phyloP scores from a whole-genome alignment of 345 rosid species.

The Populus nigra region DNA sequence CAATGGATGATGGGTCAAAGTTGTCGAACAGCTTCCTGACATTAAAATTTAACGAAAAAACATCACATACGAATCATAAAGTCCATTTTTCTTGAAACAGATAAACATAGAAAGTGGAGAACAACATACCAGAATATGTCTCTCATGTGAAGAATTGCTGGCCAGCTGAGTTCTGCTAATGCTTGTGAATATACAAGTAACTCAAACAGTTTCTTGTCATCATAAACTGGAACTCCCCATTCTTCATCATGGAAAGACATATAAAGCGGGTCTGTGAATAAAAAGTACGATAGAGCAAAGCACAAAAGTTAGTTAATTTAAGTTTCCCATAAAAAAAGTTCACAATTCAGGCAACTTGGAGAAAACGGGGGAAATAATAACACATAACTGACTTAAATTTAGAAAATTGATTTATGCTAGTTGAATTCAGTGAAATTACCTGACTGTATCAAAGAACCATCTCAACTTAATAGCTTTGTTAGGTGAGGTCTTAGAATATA shows the following conservation, averaged over 20 bases:
- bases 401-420: neutral
- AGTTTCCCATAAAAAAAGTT: neutral
- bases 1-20: slow-evolving; percentile 59
- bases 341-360: neutral
- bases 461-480: too few species aligned
- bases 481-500: too few species aligned
- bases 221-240: slow-evolving; percentile 81
- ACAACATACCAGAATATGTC: slow-evolving; percentile 55
- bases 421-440: neutral
- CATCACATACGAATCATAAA: slow-evolving; percentile 1
- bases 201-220: slow-evolving; percentile 76
- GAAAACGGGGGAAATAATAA: neutral
- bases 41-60: slow-evolving; percentile 16
- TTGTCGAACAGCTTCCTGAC: slow-evolving; percentile 72
- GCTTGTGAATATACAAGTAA: slow-evolving; percentile 89
- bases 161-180: slow-evolving; percentile 92
- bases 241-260: slow-evolving; percentile 73
- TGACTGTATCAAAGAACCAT: neutral
- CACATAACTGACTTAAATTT: neutral
- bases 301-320: neutral
- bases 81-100: neutral
- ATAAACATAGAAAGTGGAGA: slow-evolving; percentile 6
- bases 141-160: slow-evolving; percentile 63
- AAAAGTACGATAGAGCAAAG: neutral
- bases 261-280: slow-evolving; percentile 56